phyloP scores from a whole-genome alignment of 108 stramenopile species.

The Nitzschia palea region DNA sequence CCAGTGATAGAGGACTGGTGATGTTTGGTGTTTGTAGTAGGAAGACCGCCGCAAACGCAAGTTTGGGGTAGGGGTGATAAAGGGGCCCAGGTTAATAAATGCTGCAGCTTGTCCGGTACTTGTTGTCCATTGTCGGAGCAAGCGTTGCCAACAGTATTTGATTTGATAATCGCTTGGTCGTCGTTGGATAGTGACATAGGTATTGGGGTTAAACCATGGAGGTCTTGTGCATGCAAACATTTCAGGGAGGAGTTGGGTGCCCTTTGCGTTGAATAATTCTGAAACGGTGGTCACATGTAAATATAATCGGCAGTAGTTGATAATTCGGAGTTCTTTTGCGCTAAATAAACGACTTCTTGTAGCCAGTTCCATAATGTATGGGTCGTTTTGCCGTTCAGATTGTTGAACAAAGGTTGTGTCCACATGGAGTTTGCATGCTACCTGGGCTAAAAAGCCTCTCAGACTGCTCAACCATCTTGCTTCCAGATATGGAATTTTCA shows the following conservation, averaged over 20 bases:
- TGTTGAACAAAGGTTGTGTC: too few species aligned
- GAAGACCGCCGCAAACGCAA: not conserved
- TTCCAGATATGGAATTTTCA: too few species aligned
- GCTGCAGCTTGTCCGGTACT: not conserved
- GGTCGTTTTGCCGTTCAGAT: too few species aligned
- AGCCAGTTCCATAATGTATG: too few species aligned
- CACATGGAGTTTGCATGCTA: too few species aligned
- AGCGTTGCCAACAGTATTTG: not conserved
- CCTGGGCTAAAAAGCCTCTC: too few species aligned
- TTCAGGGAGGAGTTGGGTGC: not conserved
- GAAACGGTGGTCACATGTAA: too few species aligned
- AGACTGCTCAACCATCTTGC: too few species aligned
- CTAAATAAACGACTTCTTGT: too few species aligned
- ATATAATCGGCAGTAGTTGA: too few species aligned
- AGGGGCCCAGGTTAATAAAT: not conserved
- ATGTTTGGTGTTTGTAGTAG: not conserved
- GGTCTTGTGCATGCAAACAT: not conserved
- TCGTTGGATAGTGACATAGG: not conserved
- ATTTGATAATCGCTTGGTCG: not conserved
- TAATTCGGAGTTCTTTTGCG: too few species aligned
- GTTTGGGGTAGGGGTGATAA: not conserved
- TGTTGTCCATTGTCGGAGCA: not conserved
- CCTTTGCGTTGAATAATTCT: not conserved
- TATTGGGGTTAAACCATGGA: not conserved
- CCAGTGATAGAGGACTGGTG: not conserved